Conservation (phyloP, 106 monocot genomes). For the Dendrobium chrysotoxum region DNA sequence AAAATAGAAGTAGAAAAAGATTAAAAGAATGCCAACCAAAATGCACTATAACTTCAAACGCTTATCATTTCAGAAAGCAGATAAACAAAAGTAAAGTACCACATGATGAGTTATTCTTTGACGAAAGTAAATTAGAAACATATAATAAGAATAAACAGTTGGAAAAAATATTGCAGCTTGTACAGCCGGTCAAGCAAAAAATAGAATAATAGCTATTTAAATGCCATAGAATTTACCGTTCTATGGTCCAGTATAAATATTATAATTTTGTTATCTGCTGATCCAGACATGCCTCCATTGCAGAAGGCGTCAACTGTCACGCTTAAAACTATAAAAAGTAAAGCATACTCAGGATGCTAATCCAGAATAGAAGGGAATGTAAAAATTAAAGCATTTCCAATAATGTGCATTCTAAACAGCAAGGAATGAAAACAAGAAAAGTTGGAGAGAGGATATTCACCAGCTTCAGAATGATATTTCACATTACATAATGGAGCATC, state of each 20-base stretch:
- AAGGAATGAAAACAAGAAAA: neutral
- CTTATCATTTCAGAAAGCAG: neutral
- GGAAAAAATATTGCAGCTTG: neutral
- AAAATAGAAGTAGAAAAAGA: neutral
- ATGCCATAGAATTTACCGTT: slow-evolving; percentile 21
- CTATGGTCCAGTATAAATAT: slow-evolving; percentile 52
- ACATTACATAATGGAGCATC: slow-evolving; percentile 42
- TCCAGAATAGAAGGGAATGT: neutral
- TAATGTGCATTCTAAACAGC: neutral
- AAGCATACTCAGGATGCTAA: neutral
- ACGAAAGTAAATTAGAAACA: neutral
- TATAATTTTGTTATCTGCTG: slow-evolving; percentile 76
- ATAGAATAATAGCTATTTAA: neutral
- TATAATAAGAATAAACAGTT: neutral
- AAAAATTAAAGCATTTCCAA: neutral
- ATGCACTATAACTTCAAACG: neutral
- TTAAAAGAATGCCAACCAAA: neutral
- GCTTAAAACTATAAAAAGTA: slow-evolving; percentile 57
- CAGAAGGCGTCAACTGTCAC: slow-evolving; percentile 59
- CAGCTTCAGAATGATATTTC: slow-evolving; percentile 88
- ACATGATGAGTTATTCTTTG: neutral
- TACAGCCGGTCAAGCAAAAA: neutral
- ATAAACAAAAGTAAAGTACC: neutral
- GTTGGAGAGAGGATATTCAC: slow-evolving; percentile 20
- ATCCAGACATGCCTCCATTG: slow-evolving; percentile 72